phyloP scores from a whole-genome alignment of 2,329 filamentous ascomycete species.

The Amauroascus niger region DNA sequence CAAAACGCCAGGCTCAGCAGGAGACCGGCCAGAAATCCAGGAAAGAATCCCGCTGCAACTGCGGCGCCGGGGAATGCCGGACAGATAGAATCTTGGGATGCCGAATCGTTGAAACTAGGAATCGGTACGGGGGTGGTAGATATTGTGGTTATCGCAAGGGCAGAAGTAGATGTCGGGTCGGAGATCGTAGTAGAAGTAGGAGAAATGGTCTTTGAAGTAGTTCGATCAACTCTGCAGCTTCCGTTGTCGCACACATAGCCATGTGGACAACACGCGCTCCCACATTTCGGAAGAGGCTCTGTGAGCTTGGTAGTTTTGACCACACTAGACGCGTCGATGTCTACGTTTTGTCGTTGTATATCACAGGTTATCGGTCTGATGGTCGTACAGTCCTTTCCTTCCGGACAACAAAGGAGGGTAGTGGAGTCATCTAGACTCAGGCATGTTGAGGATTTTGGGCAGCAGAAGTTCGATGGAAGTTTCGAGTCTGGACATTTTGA shows the following conservation, averaged over 20 bases:
- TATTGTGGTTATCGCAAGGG: constrained; percentile 14
- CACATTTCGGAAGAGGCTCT: constrained; percentile 35
- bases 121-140: constrained; percentile 15
- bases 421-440: constrained; percentile 34
- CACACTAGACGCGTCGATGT: constrained; percentile 27
- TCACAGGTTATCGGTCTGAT: constrained; percentile 39
- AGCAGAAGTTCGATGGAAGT: constrained; percentile 38
- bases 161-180: constrained; percentile 17
- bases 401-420: constrained; percentile 41
- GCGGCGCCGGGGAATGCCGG: constrained; percentile 35
- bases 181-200: constrained; percentile 18
- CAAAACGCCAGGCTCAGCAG: constrained; percentile 46
- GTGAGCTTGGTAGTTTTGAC: constrained; percentile 37
- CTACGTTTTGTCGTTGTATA: constrained; percentile 34
- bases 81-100: constrained; percentile 20
- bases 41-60: constrained; percentile 39
- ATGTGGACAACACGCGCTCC: constrained; percentile 38
- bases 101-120: constrained; percentile 13
- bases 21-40: constrained; percentile 37
- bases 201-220: constrained; percentile 23
- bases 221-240: constrained; percentile 19
- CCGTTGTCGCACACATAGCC: constrained; percentile 37
- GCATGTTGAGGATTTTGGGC: constrained; percentile 33
- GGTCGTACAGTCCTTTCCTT: constrained; percentile 32
- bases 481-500: constrained; percentile 30